Evolutionary conservation across 2,329 filamentous ascomycete species (phyloP), one percentile per base, ranked within the genome.

Genomic region (Colletotrichum musae): DNA sequence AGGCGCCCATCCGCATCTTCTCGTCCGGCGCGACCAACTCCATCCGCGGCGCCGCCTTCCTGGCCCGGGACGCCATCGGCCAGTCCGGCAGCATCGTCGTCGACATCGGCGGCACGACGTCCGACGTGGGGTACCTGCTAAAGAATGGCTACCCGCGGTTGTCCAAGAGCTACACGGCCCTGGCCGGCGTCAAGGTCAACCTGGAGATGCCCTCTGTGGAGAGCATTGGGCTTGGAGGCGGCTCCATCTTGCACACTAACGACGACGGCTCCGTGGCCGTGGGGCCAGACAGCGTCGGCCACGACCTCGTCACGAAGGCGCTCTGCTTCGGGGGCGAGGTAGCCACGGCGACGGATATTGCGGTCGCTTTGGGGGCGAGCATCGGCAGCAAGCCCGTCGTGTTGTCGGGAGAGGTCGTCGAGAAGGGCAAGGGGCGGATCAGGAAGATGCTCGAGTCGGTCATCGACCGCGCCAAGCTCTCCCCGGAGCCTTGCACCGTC

Each of bases 281-380:
- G 2, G 76, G 76, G 1, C 75, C 75, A 1, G 73, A 76, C 6
- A 75, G 73, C 21, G 74, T 76, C 1, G 76, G 75, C 26, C 73
- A 76, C 45, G 68, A 70, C 1, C 72, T 76, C 12, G 63, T 65
- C 6, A 54, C 64, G 5, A 65, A 71, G 57, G 72, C 74, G 2
- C 54, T 72, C 6, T 70, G 68, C 60, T 76, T 75, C 51, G 74
- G 74, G 4, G 75, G 75, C 16, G 52, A 61, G 10, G 64, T 63
- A 2, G 45, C 72, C 2, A 76, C 75, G 2, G 73, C 74, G 10
- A 76, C 75, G 1, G 75, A 75, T 18, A 63, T 77, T 6, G 73
- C 72, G 21, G 71, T 74, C 21, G 69, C 71, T 0, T 48, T 58
- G 12, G 69, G 70, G 10, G 32, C 58, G 10, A 9, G 21, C 1